A percentile compares a stretch with the other conserved stretches of the same genome.
These are phyloP conservation scores for Plasmodium inui DNA, from an alignment of 169 alveolate species.

Conservation along the genomic window DNA sequence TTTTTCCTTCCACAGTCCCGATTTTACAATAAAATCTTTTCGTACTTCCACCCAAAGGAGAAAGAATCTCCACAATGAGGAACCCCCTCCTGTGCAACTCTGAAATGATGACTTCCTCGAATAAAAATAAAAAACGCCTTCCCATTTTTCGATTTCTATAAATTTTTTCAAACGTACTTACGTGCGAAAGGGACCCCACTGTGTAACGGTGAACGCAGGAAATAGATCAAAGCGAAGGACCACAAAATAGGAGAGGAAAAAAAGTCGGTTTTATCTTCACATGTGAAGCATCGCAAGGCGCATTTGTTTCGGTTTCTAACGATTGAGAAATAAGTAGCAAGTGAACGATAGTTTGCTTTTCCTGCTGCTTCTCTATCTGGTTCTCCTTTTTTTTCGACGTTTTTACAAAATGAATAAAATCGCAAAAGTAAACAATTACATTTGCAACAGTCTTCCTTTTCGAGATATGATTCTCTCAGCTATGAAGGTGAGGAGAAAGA, in stretches of 20 bases:
- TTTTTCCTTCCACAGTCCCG: background rate
- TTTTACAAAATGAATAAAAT: conserved; percentile 40
- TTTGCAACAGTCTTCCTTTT: conserved; percentile 6
- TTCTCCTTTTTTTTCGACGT: background rate
- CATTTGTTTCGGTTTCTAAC: background rate
- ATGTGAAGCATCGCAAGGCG: background rate
- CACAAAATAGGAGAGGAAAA: background rate
- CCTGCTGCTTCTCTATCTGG: background rate
- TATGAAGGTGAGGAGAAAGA: background rate
- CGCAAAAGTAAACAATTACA: conserved; percentile 3
- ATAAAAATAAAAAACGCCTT: background rate
- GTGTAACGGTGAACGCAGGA: background rate
- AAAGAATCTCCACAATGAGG: background rate
- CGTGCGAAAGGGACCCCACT: background rate
- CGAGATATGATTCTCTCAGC: background rate
- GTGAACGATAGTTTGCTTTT: background rate
- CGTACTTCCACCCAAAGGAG: background rate
- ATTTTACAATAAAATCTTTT: background rate
- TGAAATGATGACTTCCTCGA: background rate
- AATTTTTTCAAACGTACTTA: background rate
- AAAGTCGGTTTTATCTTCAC: background rate
- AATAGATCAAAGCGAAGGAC: background rate
- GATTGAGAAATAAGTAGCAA: background rate
- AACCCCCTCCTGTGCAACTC: background rate
- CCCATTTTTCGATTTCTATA: background rate